These are phyloP conservation scores for Phytopythium vexans DNA, from an alignment of 352 stramenopile genomes.

Conservation along the genomic window DNA sequence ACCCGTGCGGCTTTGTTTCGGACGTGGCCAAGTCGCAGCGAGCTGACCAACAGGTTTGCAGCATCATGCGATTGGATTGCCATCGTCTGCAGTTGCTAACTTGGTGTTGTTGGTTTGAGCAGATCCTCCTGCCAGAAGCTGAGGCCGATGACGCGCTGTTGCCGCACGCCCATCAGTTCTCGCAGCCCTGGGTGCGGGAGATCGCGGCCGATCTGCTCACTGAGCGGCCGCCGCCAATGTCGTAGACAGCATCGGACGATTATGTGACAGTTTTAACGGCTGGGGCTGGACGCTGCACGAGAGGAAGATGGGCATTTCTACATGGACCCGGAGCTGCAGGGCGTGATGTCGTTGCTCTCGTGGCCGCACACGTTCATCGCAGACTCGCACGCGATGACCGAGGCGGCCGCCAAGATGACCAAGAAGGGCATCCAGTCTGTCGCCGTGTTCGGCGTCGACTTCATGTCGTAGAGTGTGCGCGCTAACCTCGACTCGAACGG, in stretches of 20 bases:
- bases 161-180: no score
- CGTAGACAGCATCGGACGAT: no score
- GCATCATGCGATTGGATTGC: no score
- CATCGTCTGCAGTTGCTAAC: no score
- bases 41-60: constrained; percentile 55
- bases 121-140: no score
- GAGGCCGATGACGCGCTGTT: no score
- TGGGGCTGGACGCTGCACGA: constrained; percentile 85
- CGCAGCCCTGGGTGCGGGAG: no score
- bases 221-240: no score
- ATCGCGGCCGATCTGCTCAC: no score
- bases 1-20: constrained; percentile 57
- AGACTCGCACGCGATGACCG: constrained; percentile 97
- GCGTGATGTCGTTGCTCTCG: constrained; percentile 74
- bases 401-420: constrained; percentile 95
- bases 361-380: constrained; percentile 93
- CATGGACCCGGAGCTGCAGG: constrained; percentile 96
- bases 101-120: no score
- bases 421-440: constrained; percentile 86
- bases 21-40: constrained; percentile 58
- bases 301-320: constrained; percentile 97
- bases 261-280: no score
- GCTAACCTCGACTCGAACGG: constrained; percentile 93
- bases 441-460: constrained; percentile 95
- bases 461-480: constrained; percentile 96